Conservation (phyloP, 305 asterid species). For the Solanum aculeatissimum region DNA sequence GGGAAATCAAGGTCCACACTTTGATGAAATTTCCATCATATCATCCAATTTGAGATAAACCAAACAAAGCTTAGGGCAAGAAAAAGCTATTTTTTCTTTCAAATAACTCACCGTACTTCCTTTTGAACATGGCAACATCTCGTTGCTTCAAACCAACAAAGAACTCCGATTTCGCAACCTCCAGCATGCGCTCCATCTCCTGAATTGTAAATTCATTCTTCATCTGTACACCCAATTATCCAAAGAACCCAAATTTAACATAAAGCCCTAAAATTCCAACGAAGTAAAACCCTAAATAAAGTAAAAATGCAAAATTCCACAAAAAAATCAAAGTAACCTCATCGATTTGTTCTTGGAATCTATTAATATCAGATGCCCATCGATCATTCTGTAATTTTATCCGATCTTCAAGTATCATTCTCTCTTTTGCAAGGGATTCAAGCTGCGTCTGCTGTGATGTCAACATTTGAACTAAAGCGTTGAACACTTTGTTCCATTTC, state of each 20-base stretch:
- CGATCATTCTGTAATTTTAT: conserved; percentile 21
- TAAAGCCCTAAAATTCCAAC: conserved; percentile 8
- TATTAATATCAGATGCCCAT: conserved; percentile 14
- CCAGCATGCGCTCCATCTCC: conserved; percentile 35
- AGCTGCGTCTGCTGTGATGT: conserved; percentile 31
- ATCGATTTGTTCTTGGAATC: conserved; percentile 23
- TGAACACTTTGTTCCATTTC: conserved; percentile 44
- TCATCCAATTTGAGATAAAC: not conserved
- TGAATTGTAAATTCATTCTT: conserved; percentile 8
- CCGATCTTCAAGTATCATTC: conserved; percentile 43
- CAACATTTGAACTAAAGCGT: conserved; percentile 30
- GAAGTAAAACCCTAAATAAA: conserved; percentile 6
- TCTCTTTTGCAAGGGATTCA: conserved; percentile 23
- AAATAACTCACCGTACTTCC: conserved; percentile 44
- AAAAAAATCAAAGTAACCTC: conserved; percentile 27
- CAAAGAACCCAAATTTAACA: not conserved
- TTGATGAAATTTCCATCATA: not conserved
- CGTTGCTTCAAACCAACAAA: conserved; percentile 44
- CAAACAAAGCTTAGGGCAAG: not conserved
- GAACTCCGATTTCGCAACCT: conserved; percentile 33
- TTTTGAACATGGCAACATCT: conserved; percentile 41
- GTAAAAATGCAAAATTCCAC: not conserved
- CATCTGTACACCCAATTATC: conserved; percentile 35
- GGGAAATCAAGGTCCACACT: not conserved
- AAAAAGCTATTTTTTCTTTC: not conserved